Base-by-base conservation (phyloP, 2,329 filamentous ascomycete species). In the Trichoderma endophyticum region DNA sequence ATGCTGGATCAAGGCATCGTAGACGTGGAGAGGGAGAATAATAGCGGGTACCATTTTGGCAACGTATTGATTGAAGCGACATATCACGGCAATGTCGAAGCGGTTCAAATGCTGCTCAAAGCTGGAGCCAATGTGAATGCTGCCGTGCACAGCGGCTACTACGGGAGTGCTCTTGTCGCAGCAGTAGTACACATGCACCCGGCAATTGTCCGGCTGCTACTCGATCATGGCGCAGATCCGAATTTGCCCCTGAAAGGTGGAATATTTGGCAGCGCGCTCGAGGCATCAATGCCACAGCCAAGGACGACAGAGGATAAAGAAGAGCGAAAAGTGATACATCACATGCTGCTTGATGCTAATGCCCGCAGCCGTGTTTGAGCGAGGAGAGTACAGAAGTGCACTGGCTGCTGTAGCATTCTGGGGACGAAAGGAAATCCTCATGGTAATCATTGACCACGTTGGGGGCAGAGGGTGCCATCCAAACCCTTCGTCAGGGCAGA, bases 321-420 rank as follows among this genome's bases (percentile, higher is more conserved):
- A 15, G 4, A 7, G 26, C 18, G 4, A 54, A 3, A 26, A 43
- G 7, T 24, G 1, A 9, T 65, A 4, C 39, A n/a, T 21, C 43
- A 24, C 4, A 4, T 61, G 12, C 11, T 71, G 15, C 26, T 71
- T 9, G 62, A 61, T 30, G 56, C 51, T 3, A 36, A 62, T n/a
- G 63, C 70, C 30, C 3, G 3, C 34, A 6, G 30, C 12, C 4
- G 28, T 71, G 15, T 11, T 15, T n/a, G 28, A 36, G 2, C 14
- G 21, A n/a, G 51, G 70, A 3, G 3, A 18, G 0, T 8, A 36
- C 11, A 54, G 62, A 32, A 71, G 63, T 59, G 63, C 63, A 15
- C 21, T 68, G 9, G 54, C 62, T 18, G 70, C 70, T 14, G 70
- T 54, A 39, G 69, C 69, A 1, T 65, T 61, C 8, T 71, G 14